phyloP scores from a whole-genome alignment of 495 filamentous ascomycete genomes.

The Tuber calosporum region DNA sequence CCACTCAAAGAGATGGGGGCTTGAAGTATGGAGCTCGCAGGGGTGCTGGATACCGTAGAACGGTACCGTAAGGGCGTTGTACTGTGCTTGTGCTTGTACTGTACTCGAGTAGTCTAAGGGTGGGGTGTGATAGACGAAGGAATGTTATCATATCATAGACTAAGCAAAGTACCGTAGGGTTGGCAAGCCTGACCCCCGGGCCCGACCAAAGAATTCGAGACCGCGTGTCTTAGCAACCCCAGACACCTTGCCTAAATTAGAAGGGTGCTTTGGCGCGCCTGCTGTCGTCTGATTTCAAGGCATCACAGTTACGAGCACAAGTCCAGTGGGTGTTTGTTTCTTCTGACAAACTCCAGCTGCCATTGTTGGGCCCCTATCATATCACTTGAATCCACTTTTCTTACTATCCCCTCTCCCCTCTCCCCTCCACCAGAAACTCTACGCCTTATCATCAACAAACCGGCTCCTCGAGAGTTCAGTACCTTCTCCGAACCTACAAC shows the following conservation, averaged over 20 bases:
- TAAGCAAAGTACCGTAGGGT: not conserved
- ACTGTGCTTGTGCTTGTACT: too few relatives aligned
- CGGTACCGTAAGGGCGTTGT: not conserved
- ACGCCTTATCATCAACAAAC: conserved; percentile 8
- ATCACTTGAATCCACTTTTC: not conserved
- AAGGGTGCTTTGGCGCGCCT: not conserved
- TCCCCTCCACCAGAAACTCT: not conserved
- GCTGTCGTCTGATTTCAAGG: not conserved
- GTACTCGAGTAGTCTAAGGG: too few relatives aligned
- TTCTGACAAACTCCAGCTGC: not conserved
- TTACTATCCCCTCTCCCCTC: not conserved
- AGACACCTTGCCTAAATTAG: not conserved
- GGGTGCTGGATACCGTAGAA: not conserved
- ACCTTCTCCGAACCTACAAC: not conserved
- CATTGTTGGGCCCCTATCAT: not conserved
- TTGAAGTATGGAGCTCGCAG: not conserved
- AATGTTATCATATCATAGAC: not conserved
- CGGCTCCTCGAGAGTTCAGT: not conserved
- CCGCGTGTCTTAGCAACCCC: not conserved
- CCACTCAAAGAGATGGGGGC: not conserved
- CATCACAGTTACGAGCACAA: not conserved
- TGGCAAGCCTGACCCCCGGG: not conserved
- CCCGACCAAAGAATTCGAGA: not conserved
- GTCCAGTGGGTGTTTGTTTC: not conserved
- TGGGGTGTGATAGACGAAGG: not conserved